These are phyloP conservation scores for Lichtheimia ramosa DNA, from an alignment of 371 early-diverging fungal species.

Conservation along the genomic window DNA sequence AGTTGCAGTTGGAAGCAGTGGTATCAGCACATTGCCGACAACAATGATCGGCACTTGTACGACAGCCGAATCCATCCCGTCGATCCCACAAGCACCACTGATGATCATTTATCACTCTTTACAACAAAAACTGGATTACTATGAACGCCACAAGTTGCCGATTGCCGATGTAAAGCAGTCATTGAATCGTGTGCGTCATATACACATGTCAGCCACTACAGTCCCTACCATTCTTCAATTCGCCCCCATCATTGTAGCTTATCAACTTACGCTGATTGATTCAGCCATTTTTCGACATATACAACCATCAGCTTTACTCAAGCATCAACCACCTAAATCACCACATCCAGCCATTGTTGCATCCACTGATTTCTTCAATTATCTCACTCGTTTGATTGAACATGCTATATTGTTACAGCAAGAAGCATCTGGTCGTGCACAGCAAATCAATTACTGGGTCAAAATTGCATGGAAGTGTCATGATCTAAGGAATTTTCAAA, in stretches of 20 bases:
- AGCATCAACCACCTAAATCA: conserved; percentile 59
- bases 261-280: conserved; percentile 74
- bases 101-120: conserved; percentile 26
- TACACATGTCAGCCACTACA: conserved; percentile 51
- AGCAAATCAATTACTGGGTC: conserved; percentile 70
- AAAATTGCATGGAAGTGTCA: conserved; percentile 66
- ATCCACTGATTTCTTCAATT: conserved; percentile 82
- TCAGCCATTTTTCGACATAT: conserved; percentile 70
- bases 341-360: conserved; percentile 70
- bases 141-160: conserved; percentile 10
- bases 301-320: conserved; percentile 57
- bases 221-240: conserved; percentile 64
- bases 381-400: conserved; percentile 75
- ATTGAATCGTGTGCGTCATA: conserved; percentile 42
- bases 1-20: conserved; percentile 8
- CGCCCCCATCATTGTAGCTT: conserved; percentile 67
- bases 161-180: conserved; percentile 34
- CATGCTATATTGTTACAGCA: conserved; percentile 63
- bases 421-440: conserved; percentile 65
- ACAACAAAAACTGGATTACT: conserved; percentile 26
- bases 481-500: conserved; percentile 70
- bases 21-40: too few relatives aligned
- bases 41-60: background rate
- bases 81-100: conserved; percentile 41
- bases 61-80: conserved; percentile 18